Base-by-base conservation (phyloP, 2,329 filamentous ascomycete genomes). In the Venturia nashicola region DNA sequence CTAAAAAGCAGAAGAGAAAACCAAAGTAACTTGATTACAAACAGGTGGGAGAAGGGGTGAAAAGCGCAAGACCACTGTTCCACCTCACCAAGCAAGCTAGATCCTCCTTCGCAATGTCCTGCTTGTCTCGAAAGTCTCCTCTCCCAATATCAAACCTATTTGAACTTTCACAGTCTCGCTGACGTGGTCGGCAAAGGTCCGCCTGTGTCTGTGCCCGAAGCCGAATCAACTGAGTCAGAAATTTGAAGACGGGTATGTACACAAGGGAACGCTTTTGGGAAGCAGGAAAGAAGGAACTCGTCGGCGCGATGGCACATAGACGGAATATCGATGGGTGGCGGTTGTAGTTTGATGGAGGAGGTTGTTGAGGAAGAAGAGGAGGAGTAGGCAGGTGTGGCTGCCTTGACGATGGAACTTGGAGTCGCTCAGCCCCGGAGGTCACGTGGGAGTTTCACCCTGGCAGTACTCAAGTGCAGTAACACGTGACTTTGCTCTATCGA, bases 21-120 rank as follows among this genome's bases (percentile, higher is more conserved):
- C 32, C 51, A 57, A 57, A 57, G 51, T 57, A 36, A 57, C 18
- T 57, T 57, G 51, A 57, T 57, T 57, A 57, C 51, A 57, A 57
- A 57, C 51, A 57, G 14, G 32, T 34, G 18, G 32, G 51, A 57
- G 51, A 57, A 57, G 27, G 51, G 51, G 51, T 57, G 51, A 36
- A 57, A 48, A 57, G 51, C 51, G 51, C 51, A 57, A 57, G 51
- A 57, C 27, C 51, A 57, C 27, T 51, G 20, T 51, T 27, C 32
- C 51, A n/a, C 51, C 27, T 32, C 51, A 57, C 51, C 32, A 57
- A 36, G 51, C 51, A n/a, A 57, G 51, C 51, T 32, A 34, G 32
- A 8, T 57, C 51, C 51, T 57, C 51, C 51, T 36, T 34, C 14
- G 32, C 51, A 57, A 36, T 27, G 51, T 57, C 51, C 51, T 57